Evolutionary conservation across 805 yeast species (phyloP).

Genomic region (Wickerhamiella sorbophila): DNA sequence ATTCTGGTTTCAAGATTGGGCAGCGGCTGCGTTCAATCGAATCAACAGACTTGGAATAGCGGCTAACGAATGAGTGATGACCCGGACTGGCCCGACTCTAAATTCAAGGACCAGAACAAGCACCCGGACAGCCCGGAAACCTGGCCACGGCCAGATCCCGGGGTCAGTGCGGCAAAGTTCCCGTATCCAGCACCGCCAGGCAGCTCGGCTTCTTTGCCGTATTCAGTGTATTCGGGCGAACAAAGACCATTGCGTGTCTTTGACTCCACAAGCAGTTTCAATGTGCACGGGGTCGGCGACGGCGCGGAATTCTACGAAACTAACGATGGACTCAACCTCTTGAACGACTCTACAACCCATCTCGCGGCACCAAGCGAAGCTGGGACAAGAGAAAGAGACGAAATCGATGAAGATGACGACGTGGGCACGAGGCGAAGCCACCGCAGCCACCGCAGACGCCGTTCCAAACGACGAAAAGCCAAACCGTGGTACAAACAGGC

Average conservation of each 20-base stretch:
- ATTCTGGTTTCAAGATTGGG: too few relatives aligned
- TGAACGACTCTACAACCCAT: neutral
- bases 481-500: slow-evolving; percentile 7
- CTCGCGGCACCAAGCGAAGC: neutral
- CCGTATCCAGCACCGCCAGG: neutral
- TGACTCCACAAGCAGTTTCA: neutral
- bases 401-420: neutral
- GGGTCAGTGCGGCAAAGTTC: too few relatives aligned
- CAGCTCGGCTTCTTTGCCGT: neutral
- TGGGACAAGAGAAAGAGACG: neutral
- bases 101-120: too few relatives aligned
- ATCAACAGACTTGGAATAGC: too few relatives aligned
- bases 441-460: neutral
- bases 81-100: too few relatives aligned
- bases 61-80: too few relatives aligned
- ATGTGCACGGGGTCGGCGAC: neutral
- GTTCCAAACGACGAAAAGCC: neutral
- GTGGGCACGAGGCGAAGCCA: neutral
- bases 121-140: too few relatives aligned
- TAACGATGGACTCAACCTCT: neutral
- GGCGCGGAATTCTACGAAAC: neutral
- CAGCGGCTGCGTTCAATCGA: too few relatives aligned
- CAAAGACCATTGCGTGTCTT: neutral
- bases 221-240: neutral
- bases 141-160: too few relatives aligned